These are phyloP conservation scores for Lactarius evosmus DNA, from an alignment of 768 basidiomycete genomes.

Conservation along the genomic window DNA sequence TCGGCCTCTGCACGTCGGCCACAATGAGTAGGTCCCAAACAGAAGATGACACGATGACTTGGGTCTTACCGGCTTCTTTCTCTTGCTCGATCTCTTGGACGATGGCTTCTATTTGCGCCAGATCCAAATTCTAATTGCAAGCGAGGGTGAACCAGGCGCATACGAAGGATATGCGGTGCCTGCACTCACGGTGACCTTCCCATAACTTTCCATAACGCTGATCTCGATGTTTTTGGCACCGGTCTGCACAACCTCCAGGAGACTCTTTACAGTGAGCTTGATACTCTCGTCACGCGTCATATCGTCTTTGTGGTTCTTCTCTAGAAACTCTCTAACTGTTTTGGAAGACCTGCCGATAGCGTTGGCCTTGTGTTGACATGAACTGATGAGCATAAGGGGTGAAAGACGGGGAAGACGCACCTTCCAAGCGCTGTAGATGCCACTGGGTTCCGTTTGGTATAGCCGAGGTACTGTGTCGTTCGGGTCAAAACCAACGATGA, in stretches of 20 bases:
- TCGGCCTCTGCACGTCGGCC: slow-evolving; percentile 71
- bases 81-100: slow-evolving; percentile 93
- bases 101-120: slow-evolving; percentile 85
- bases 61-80: slow-evolving; percentile 82
- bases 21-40: background rate
- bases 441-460: slow-evolving; percentile 97
- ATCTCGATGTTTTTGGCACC: slow-evolving; percentile 99
- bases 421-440: slow-evolving; percentile 99
- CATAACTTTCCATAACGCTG: slow-evolving; percentile 94
- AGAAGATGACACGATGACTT: background rate
- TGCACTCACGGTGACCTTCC: slow-evolving; percentile 78
- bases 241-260: slow-evolving; percentile 97
- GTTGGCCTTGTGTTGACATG: slow-evolving; percentile 64
- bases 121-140: slow-evolving; percentile 67
- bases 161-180: background rate
- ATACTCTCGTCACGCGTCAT: slow-evolving; percentile 86
- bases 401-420: slow-evolving; percentile 38
- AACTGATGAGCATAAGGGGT: background rate
- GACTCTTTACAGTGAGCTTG: slow-evolving; percentile 91
- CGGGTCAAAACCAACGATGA: slow-evolving; percentile 96
- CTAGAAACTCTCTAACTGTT: slow-evolving; percentile 96
- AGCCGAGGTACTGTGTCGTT: slow-evolving; percentile 82
- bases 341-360: slow-evolving; percentile 98
- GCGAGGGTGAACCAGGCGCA: background rate
- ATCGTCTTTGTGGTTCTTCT: slow-evolving; percentile 96